Percentiles rank a stretch among this genome's conserved stretches.
Evolutionary conservation across 1,284 basidiomycete species (phyloP).

Genomic region (Austropuccinia psidii): DNA sequence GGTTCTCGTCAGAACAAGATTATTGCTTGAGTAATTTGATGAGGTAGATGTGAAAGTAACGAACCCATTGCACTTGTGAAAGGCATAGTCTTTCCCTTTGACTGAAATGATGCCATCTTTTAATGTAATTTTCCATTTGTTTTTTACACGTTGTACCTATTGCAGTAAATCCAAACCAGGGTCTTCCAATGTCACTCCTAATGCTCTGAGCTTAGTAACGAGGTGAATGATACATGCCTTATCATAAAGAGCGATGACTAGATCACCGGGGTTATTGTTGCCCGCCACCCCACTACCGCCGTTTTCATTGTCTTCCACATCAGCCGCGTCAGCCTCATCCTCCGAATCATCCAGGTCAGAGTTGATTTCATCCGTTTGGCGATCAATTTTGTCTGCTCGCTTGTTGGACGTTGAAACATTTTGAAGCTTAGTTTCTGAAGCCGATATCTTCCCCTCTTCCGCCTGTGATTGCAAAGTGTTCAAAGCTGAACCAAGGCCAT

Average conservation of each 20-base stretch:
- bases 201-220: not conserved
- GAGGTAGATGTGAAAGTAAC: conserved; percentile 31
- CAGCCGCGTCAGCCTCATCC: conserved; percentile 58
- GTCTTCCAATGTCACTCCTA: not conserved
- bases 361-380: conserved; percentile 74
- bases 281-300: conserved; percentile 50
- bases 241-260: conserved; percentile 97
- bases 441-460: not conserved
- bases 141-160: conserved; percentile 92
- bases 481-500: not conserved
- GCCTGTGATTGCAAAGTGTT: not conserved
- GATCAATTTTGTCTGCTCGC: conserved; percentile 45
- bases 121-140: conserved; percentile 99
- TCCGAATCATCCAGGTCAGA: conserved; percentile 88
- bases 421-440: conserved; percentile 26
- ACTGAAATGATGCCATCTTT: conserved; percentile 98
- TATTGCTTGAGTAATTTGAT: no score
- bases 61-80: conserved; percentile 72
- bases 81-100: conserved; percentile 94
- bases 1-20: no score
- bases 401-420: conserved; percentile 6
- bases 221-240: conserved; percentile 58
- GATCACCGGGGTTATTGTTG: conserved; percentile 60
- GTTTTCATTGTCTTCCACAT: conserved; percentile 61
- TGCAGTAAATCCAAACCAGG: not conserved